Conservation (phyloP, 2,329 filamentous ascomycete species). For the Fusarium aywerte region DNA sequence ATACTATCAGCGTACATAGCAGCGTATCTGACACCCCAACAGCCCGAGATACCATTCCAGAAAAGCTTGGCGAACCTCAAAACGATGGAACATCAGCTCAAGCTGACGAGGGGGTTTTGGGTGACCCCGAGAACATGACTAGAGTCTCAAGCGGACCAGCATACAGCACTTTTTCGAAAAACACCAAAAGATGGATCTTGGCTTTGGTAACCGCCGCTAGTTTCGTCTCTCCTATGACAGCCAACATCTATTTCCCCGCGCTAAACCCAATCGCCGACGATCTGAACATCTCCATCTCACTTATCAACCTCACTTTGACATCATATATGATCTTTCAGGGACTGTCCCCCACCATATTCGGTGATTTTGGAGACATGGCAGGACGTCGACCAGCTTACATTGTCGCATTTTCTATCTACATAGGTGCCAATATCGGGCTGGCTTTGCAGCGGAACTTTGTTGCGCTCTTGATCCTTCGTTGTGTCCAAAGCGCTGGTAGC, state of each 20-base stretch:
- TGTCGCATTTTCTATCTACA: conserved; percentile 66
- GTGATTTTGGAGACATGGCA: conserved; percentile 69
- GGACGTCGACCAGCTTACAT: conserved; percentile 72
- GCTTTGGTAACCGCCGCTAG: conserved; percentile 63
- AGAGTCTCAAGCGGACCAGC: conserved; percentile 39
- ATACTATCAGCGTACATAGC: conserved; percentile 9
- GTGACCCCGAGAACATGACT: conserved; percentile 36
- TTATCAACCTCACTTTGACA: conserved; percentile 64
- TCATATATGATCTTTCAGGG: conserved; percentile 74
- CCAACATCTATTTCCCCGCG: conserved; percentile 66
- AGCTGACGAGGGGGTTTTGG: conserved; percentile 22
- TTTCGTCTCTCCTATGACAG: conserved; percentile 68
- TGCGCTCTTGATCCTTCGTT: conserved; percentile 69
- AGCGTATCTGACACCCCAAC: conserved; percentile 11
- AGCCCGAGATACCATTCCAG: neutral
- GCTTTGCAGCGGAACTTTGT: conserved; percentile 67
- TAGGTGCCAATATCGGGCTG: conserved; percentile 68
- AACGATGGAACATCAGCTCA: neutral
- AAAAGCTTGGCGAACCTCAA: conserved; percentile 17
- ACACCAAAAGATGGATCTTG: conserved; percentile 63
- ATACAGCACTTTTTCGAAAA: conserved; percentile 47
- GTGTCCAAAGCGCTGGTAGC: conserved; percentile 71
- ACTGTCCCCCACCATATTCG: conserved; percentile 69
- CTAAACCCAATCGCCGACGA: conserved; percentile 55
- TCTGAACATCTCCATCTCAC: conserved; percentile 52